phyloP scores from a whole-genome alignment of 2,329 filamentous ascomycete species.

The Colletotrichum sp. region DNA sequence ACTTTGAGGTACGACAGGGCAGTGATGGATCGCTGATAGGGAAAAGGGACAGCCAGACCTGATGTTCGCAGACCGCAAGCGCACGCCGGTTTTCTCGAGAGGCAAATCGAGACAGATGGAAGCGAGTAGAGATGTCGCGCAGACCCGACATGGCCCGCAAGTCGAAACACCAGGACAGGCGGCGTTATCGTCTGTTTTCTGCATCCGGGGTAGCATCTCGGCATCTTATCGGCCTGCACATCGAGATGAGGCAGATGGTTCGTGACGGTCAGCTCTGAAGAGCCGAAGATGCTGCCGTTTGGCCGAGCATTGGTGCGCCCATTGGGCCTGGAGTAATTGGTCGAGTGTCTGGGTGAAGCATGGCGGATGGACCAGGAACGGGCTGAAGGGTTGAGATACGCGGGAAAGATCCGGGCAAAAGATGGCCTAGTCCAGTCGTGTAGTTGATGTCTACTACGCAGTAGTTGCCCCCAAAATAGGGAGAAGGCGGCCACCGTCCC shows the following conservation, averaged over 20 bases:
- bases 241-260: not conserved
- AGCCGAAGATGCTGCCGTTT: conserved; percentile 18
- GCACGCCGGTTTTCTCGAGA: not conserved
- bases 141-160: not conserved
- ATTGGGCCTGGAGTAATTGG: not conserved
- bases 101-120: not conserved
- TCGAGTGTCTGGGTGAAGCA: not conserved
- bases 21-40: not conserved
- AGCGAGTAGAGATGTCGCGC: not conserved
- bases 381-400: not conserved
- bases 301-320: conserved; percentile 15
- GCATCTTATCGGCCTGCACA: conserved; percentile 12
- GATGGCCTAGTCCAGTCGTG: not conserved
- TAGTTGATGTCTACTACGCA: not conserved
- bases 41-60: not conserved
- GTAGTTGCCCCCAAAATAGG: not conserved
- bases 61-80: not conserved
- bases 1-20: not conserved
- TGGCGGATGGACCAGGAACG: not conserved
- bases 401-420: conserved; percentile 6
- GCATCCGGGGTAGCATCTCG: conserved; percentile 15
- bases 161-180: not conserved
- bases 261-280: not conserved
- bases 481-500: not conserved
- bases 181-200: not conserved